These are phyloP conservation scores for Cunninghamia lanceolata DNA, from an alignment of 75 land plant genomes.

Conservation along the genomic window DNA sequence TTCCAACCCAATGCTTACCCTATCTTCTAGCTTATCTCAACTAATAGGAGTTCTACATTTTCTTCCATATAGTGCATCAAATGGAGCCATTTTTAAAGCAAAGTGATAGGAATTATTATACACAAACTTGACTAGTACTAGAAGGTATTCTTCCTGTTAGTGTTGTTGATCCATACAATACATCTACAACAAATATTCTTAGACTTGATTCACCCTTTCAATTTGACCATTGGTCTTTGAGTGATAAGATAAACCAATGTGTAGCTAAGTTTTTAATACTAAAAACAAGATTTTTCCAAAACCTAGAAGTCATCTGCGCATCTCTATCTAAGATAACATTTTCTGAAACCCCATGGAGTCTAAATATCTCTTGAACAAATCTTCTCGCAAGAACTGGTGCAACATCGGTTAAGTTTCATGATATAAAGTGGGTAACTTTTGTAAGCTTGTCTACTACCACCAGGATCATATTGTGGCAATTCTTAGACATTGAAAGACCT, in stretches of 20 bases:
- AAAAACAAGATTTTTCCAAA: slow-evolving; percentile 1
- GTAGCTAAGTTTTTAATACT: background rate
- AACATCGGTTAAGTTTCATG: background rate
- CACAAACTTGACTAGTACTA: no score
- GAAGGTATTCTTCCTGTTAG: no score
- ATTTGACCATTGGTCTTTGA: slow-evolving; percentile 11
- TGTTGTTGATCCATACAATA: background rate
- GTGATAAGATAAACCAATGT: slow-evolving; percentile 10
- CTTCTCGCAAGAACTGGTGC: background rate
- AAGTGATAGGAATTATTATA: no score
- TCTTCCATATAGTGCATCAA: background rate
- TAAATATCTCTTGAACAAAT: slow-evolving; percentile 3
- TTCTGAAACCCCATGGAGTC: background rate
- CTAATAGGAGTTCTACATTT: background rate
- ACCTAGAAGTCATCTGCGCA: background rate
- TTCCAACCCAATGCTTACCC: background rate
- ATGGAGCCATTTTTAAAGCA: background rate
- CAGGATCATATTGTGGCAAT: background rate
- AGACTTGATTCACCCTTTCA: background rate
- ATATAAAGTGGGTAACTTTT: slow-evolving; percentile 6
- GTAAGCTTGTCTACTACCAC: slow-evolving; percentile 6
- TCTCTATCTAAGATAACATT: background rate
- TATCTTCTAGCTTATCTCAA: background rate
- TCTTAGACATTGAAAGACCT: background rate
- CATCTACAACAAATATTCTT: background rate